Base-by-base conservation (phyloP, 2,329 filamentous ascomycete species). In the Sarocladium brachiariae region DNA sequence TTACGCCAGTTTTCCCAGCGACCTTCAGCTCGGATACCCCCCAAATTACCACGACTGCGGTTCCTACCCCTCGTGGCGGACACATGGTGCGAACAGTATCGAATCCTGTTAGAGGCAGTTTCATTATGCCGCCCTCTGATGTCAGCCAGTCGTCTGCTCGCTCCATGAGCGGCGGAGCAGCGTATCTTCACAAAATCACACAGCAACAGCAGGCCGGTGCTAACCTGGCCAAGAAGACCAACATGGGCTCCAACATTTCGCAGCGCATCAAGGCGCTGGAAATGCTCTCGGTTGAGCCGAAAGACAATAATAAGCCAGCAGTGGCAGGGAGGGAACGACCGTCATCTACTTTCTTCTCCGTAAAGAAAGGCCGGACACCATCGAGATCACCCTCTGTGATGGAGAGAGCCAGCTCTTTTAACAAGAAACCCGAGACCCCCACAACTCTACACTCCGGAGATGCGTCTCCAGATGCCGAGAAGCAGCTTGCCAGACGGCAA, bases 191-290 rank as follows among this genome's bases (percentile, higher is more conserved):
- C 57, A 78, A 72, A 53, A 69, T 78, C 45, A 71, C 70, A 7
- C 79, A 77, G 55, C 78, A 80, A 57, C 67, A 52, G 45, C 50
- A 16, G 37, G 25, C 38, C 14, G 67, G 66, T 13, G 63, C 77
- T 13, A 75, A 76, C 49, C 62, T 85, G 47, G 71, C 76, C 43
- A 95, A 91, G 64, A 77, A 90, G 64, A 77, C 84, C 56, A 93
- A 88, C 60, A 80, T 97, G 21, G 91, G 89, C 7, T 90, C 87
- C 8, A 90, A 89, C 58, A 96, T 99, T 54, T 95, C 92, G 2
- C 89, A 92, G 65, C 85, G 93, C 37, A 97, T 97, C 65, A 95
- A 96, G 67, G 90, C 91, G 6, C 74, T 99, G 50, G 88, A 96
- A 63, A 91, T 89, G 65, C 77, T 93, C 57, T 77, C 84, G 53